phyloP scores from a whole-genome alignment of 176 grass and related monocot genomes.

The Oryza glaberrima region DNA sequence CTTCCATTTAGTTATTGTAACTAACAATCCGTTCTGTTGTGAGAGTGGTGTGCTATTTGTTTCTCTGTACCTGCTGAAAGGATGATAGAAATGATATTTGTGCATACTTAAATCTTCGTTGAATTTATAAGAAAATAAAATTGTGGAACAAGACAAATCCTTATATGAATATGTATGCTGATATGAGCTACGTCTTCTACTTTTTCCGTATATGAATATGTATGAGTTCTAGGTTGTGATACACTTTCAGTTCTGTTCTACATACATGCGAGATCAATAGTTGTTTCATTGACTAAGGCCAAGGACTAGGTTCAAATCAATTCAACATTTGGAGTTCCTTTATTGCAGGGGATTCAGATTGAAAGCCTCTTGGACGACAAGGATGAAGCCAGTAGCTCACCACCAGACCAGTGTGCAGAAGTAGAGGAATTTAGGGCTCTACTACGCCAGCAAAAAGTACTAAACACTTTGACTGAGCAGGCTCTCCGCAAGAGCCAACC shows the following conservation, averaged over 20 bases:
- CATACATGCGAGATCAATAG: neutral
- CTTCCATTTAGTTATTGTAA: neutral
- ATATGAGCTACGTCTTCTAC: neutral
- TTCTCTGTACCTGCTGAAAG: neutral
- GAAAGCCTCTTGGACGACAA: conserved; percentile 56
- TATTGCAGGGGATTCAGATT: conserved; percentile 77
- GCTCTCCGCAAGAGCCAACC: conserved; percentile 92
- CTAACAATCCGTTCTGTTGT: neutral
- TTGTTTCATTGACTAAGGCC: neutral
- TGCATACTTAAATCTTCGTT: neutral
- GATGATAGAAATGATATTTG: neutral
- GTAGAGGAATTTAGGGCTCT: conserved; percentile 70
- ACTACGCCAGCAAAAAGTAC: conserved; percentile 67
- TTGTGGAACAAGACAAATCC: neutral
- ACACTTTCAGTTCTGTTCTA: neutral
- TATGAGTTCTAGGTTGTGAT: neutral
- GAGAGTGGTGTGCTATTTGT: neutral
- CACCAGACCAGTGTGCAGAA: conserved; percentile 48
- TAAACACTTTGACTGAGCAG: conserved; percentile 81
- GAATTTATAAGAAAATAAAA: neutral
- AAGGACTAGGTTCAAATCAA: neutral
- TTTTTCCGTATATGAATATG: neutral
- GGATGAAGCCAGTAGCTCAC: conserved; percentile 48
- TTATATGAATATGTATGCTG: neutral
- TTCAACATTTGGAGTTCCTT: conserved; percentile 29